Conservation (phyloP, 352 stramenopile species). For the Halophytophthora polymorphica region DNA sequence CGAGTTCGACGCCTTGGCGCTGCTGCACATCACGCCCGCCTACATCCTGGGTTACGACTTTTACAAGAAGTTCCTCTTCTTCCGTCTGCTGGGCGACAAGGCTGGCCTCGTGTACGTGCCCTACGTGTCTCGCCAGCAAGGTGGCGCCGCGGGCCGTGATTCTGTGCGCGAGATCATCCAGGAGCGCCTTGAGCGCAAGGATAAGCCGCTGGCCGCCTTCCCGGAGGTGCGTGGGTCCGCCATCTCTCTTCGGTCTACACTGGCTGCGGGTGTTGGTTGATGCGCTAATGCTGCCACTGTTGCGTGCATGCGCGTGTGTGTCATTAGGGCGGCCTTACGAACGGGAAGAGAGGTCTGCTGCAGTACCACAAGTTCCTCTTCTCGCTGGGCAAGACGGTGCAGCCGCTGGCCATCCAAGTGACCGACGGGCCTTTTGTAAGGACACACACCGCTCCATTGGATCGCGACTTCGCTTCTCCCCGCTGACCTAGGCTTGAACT, state of each 20-base stretch:
- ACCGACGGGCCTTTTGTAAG: conserved; percentile 68
- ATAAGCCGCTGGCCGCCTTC: conserved; percentile 59
- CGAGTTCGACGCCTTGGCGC: conserved; percentile 64
- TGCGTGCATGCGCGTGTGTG: neutral
- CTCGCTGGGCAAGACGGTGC: conserved; percentile 55
- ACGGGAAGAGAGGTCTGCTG: conserved; percentile 55
- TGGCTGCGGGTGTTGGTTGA: neutral
- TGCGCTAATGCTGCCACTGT: conserved; percentile 1
- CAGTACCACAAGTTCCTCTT: conserved; percentile 85
- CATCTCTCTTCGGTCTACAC: neutral
- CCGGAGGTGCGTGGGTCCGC: conserved; percentile 34
- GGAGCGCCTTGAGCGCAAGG: conserved; percentile 39
- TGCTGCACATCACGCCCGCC: conserved; percentile 43
- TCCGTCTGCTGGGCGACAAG: conserved; percentile 56
- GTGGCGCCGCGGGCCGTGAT: conserved; percentile 43
- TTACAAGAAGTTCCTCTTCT: conserved; percentile 81
- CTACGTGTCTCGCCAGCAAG: conserved; percentile 60
- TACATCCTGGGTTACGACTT: conserved; percentile 79
- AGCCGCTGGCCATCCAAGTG: conserved; percentile 58
- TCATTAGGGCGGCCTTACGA: conserved; percentile 55
- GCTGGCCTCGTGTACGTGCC: conserved; percentile 66
- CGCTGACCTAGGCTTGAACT: neutral
- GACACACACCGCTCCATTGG: neutral
- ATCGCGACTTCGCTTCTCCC: neutral
- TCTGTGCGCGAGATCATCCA: conserved; percentile 60